A percentile compares a stretch with the other conserved stretches of the same genome.
These are phyloP conservation scores for Mycena maculata DNA, from an alignment of 768 basidiomycete species.

Conservation along the genomic window DNA sequence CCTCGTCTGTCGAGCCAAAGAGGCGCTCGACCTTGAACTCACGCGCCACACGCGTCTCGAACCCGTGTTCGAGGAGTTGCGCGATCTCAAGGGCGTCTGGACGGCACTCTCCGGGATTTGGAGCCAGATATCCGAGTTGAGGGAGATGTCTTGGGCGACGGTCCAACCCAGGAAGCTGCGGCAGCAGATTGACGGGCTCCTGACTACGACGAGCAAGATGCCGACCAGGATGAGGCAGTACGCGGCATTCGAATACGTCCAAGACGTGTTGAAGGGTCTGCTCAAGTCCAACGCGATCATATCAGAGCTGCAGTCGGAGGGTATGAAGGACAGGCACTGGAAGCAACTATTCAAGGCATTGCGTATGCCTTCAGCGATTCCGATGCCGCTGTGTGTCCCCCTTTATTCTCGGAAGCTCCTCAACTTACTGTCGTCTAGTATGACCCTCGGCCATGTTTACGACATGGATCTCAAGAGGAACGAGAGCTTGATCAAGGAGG, in stretches of 20 bases:
- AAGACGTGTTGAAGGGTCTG: conserved; percentile 86
- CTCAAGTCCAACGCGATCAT: conserved; percentile 92
- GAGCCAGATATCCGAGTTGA: conserved; percentile 90
- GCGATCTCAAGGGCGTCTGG: conserved; percentile 98
- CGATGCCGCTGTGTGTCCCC: conserved; percentile 71
- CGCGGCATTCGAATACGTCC: conserved; percentile 97
- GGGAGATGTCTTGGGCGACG: conserved; percentile 90
- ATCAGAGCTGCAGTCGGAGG: conserved; percentile 96
- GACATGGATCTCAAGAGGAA: conserved; percentile 96
- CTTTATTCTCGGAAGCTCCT: conserved; percentile 13
- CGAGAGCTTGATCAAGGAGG: conserved; percentile 90
- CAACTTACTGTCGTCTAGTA: conserved; percentile 54
- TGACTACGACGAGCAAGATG: conserved; percentile 98
- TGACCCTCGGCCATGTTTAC: conserved; percentile 97
- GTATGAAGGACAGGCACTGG: conserved; percentile 98
- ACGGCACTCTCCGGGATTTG: conserved; percentile 97
- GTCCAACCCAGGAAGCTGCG: conserved; percentile 95
- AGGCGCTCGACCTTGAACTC: conserved; percentile 94
- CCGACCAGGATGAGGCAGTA: conserved; percentile 99
- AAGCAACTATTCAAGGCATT: conserved; percentile 94
- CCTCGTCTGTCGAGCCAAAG: conserved; percentile 95
- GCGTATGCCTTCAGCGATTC: conserved; percentile 78
- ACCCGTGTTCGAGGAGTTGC: conserved; percentile 94
- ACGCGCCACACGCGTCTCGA: conserved; percentile 90
- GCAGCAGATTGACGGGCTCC: conserved; percentile 90